phyloP scores from a whole-genome alignment of 495 filamentous ascomycete species.

The Melanomma pulvis-pyrius region DNA sequence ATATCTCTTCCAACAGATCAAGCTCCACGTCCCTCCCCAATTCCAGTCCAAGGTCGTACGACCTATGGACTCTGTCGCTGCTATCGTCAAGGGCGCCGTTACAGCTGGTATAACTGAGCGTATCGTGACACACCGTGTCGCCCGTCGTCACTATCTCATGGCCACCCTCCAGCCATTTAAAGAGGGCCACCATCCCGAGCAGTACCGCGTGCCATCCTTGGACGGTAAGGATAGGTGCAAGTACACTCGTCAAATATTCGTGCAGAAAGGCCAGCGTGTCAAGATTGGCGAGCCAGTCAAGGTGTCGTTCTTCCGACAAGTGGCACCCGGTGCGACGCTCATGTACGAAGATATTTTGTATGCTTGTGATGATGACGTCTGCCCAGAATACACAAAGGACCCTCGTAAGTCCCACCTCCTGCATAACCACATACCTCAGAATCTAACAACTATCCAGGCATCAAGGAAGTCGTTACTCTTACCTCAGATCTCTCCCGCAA shows the following conservation, averaged over 20 bases:
- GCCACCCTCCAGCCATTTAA: conserved; percentile 98
- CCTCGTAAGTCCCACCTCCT: conserved; percentile 71
- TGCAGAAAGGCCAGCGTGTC: conserved; percentile 97
- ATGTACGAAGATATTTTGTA: conserved; percentile 99
- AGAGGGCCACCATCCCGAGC: conserved; percentile 96
- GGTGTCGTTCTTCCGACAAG: conserved; percentile 97
- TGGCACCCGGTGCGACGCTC: conserved; percentile 93
- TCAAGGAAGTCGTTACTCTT: conserved; percentile 98
- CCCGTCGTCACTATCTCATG: conserved; percentile 99
- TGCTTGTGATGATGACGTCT: conserved; percentile 96
- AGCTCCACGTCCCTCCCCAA: conserved; percentile 78
- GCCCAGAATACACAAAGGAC: conserved; percentile 98
- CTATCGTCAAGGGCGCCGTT: conserved; percentile 76
- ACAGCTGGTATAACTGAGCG: conserved; percentile 94
- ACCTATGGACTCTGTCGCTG: conserved; percentile 76
- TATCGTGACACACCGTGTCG: conserved; percentile 94
- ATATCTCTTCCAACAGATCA: conserved; percentile 81
- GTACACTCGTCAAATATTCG: conserved; percentile 97
- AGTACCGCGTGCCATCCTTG: conserved; percentile 93
- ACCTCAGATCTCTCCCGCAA: conserved; percentile 96
- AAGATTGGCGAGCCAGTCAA: conserved; percentile 99
- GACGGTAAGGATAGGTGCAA: conserved; percentile 99
- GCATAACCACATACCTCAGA: not conserved
- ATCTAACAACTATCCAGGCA: conserved; percentile 60
- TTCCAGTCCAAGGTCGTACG: conserved; percentile 78